These are phyloP conservation scores for Cladosporium cucumerinum DNA, from an alignment of 2,329 filamentous ascomycete genomes.

Conservation along the genomic window DNA sequence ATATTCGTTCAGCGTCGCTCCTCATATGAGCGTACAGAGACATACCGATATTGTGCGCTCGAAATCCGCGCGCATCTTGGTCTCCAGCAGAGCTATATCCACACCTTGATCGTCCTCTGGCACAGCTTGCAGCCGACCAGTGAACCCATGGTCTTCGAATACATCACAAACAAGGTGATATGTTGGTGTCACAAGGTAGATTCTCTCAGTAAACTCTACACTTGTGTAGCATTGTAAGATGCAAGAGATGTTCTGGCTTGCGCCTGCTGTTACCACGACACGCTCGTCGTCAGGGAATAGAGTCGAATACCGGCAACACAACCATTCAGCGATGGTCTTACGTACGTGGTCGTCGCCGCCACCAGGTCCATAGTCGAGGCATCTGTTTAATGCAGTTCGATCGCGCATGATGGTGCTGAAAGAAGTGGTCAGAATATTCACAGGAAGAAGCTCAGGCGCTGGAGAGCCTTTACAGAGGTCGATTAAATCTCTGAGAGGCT, in stretches of 20 bases:
- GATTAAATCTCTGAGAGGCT: background rate
- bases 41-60: background rate
- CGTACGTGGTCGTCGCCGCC: background rate
- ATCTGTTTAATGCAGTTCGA: background rate
- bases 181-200: background rate
- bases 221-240: constrained; percentile 6
- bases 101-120: background rate
- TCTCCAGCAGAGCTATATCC: background rate
- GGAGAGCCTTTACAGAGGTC: background rate
- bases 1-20: background rate
- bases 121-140: background rate
- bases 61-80: background rate
- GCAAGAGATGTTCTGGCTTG: constrained; percentile 1
- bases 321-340: background rate
- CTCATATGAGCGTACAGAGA: background rate
- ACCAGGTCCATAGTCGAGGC: background rate
- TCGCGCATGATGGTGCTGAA: background rate
- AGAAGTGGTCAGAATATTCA: background rate
- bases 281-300: background rate
- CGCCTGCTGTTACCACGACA: background rate
- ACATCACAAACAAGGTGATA: background rate
- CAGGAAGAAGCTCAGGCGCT: background rate
- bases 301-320: background rate
- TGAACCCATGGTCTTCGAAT: background rate
- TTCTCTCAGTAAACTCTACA: background rate